Percentiles rank a stretch among this genome's conserved stretches.
phyloP scores from a whole-genome alignment of 225 moss, liverwort and hornwort species.

The Pleurozium schreberi region DNA sequence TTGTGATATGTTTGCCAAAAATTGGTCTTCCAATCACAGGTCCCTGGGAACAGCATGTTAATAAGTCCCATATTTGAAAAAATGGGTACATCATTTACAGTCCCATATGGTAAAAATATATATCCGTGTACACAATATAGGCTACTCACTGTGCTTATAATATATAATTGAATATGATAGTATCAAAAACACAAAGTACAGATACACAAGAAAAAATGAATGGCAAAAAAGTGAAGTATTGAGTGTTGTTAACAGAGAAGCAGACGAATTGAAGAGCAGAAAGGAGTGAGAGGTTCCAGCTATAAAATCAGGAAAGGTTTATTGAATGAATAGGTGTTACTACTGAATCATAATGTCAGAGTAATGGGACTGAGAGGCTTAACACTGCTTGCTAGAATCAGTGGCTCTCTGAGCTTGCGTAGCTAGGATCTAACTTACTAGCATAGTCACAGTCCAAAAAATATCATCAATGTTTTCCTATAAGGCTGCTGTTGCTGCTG shows the following conservation, averaged over 20 bases:
- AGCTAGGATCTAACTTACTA: neutral
- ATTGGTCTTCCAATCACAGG: neutral
- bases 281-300: neutral
- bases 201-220: too few species aligned
- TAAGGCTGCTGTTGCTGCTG: neutral
- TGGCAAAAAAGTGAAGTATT: neutral
- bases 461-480: neutral
- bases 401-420: neutral
- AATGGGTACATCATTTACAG: neutral
- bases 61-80: too few species aligned
- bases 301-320: neutral
- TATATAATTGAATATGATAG: neutral
- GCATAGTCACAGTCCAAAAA: slow-evolving; percentile 16
- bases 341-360: neutral
- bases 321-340: slow-evolving; percentile 24
- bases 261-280: neutral
- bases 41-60: neutral
- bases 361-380: slow-evolving; percentile 4
- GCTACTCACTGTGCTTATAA: too few species aligned
- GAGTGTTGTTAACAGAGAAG: too few species aligned
- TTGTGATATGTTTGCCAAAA: neutral
- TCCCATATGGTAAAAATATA: neutral
- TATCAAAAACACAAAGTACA: neutral
- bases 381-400: neutral
- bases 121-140: neutral